Evolutionary conservation across 2,329 filamentous ascomycete genomes (phyloP).

Genomic region (Penicillium oxalicum): DNA sequence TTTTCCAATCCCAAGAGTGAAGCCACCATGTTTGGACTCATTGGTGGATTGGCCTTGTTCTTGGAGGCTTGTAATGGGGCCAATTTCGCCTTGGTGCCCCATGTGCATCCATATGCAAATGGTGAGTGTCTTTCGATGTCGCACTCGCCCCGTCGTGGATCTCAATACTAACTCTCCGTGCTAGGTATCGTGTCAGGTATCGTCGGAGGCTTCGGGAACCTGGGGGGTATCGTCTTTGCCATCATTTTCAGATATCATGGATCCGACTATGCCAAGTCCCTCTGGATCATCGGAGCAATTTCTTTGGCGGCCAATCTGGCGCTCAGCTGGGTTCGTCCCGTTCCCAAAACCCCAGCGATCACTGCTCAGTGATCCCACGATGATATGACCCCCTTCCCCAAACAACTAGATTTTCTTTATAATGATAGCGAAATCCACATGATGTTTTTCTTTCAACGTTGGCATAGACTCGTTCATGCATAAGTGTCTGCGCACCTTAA

Average conservation of each 20-base stretch:
- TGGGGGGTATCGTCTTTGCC: slow-evolving; percentile 79
- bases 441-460: too few species aligned
- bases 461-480: too few species aligned
- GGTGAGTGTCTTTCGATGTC: slow-evolving; percentile 42
- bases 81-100: slow-evolving; percentile 80
- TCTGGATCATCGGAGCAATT: slow-evolving; percentile 79
- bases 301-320: slow-evolving; percentile 63
- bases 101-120: slow-evolving; percentile 78
- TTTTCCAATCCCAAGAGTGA: slow-evolving; percentile 56
- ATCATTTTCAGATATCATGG: slow-evolving; percentile 74
- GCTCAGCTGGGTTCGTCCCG: slow-evolving; percentile 58
- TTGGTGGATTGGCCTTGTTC: slow-evolving; percentile 74
- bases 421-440: too few species aligned
- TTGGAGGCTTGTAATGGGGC: slow-evolving; percentile 79
- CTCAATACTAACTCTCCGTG: slow-evolving; percentile 17
- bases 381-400: too few species aligned
- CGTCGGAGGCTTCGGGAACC: slow-evolving; percentile 72
- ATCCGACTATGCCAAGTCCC: slow-evolving; percentile 59
- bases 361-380: background rate
- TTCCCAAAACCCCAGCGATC: slow-evolving; percentile 48
- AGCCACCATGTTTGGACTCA: slow-evolving; percentile 66
- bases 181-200: slow-evolving; percentile 60
- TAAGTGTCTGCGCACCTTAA: too few species aligned
- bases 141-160: background rate
- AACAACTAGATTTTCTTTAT: too few species aligned